These are phyloP conservation scores for Mycena citricolor DNA, from an alignment of 1,284 basidiomycete species.

Conservation along the genomic window DNA sequence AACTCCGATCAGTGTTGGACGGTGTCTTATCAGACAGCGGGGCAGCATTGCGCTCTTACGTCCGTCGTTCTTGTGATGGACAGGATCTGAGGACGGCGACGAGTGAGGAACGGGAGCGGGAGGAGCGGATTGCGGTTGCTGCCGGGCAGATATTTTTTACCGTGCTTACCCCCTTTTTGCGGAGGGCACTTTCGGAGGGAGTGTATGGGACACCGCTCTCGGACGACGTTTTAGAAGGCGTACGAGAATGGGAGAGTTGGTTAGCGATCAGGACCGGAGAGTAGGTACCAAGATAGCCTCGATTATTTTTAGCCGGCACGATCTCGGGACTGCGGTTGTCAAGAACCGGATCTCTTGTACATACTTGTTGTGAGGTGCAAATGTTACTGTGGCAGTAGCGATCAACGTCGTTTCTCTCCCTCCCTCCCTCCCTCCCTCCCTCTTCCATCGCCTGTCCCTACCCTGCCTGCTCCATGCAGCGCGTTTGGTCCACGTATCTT, in stretches of 20 bases:
- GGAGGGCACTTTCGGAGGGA: slow-evolving; percentile 68
- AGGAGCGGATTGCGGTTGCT: slow-evolving; percentile 47
- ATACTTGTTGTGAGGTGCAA: background rate
- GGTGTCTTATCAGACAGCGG: slow-evolving; percentile 47
- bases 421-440: no score
- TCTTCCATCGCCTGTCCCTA: background rate
- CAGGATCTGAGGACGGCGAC: slow-evolving; percentile 26
- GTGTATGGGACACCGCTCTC: slow-evolving; percentile 56
- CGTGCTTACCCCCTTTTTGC: slow-evolving; percentile 67
- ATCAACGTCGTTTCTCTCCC: no score
- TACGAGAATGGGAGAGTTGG: slow-evolving; percentile 32
- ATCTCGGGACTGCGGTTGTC: background rate
- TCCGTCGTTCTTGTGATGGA: slow-evolving; percentile 21
- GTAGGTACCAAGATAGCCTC: background rate
- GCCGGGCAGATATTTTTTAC: slow-evolving; percentile 57
- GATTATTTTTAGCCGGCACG: background rate
- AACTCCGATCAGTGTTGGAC: slow-evolving; percentile 52
- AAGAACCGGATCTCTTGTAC: background rate
- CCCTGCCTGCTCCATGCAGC: slow-evolving; percentile 38
- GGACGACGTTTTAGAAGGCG: slow-evolving; percentile 19
- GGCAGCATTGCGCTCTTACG: slow-evolving; percentile 45
- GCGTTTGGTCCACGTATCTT: slow-evolving; percentile 52
- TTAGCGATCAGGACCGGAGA: slow-evolving; percentile 12
- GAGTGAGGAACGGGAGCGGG: slow-evolving; percentile 33
- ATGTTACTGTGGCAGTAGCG: no score